Evolutionary conservation across 768 basidiomycete species (phyloP).

Genomic region (Serendipita sp.): DNA sequence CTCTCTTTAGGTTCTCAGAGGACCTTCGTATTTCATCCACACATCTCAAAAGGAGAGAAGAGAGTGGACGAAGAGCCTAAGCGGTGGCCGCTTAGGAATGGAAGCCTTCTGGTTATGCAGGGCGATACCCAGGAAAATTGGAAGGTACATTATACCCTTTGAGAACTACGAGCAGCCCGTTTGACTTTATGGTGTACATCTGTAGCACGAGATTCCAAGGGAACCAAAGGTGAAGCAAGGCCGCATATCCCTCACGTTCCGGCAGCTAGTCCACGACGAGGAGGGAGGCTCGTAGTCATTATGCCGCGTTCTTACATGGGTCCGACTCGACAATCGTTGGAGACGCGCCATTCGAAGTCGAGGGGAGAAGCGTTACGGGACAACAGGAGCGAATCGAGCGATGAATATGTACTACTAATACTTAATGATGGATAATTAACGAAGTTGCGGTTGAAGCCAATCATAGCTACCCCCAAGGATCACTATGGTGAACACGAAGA

Average conservation of each 20-base stretch:
- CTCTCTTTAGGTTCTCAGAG: constrained; percentile 26
- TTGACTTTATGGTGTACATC: not conserved
- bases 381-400: no score
- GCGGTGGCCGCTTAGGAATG: constrained; percentile 22
- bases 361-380: no score
- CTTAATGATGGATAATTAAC: no score
- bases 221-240: constrained; percentile 21
- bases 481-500: no score
- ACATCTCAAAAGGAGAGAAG: constrained; percentile 8
- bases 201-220: constrained; percentile 24
- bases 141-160: constrained; percentile 22
- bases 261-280: constrained; percentile 19
- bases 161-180: not conserved
- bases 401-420: no score
- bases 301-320: no score
- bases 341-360: no score
- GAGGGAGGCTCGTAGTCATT: no score
- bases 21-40: constrained; percentile 26
- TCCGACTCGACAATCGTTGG: no score
- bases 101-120: constrained; percentile 29
- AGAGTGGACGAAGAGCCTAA: constrained; percentile 13
- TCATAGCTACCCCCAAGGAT: no score
- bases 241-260: constrained; percentile 27
- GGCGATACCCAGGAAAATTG: constrained; percentile 27
- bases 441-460: no score